These are phyloP conservation scores for Sporothrix euskadiensis DNA, from an alignment of 2,329 filamentous ascomycete genomes.

Conservation along the genomic window DNA sequence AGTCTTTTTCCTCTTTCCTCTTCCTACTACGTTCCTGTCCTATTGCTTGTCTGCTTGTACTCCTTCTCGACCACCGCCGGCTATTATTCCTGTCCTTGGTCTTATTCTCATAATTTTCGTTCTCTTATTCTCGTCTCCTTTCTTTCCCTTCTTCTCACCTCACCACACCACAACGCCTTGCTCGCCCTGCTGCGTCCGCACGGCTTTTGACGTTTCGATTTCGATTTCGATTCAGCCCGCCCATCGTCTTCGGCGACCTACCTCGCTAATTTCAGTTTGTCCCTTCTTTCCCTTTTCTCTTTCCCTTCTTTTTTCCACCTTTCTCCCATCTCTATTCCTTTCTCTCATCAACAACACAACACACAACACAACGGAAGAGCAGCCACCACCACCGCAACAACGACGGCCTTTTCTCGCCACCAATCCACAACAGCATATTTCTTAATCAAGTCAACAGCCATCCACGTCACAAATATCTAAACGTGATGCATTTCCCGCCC, in stretches of 20 bases:
- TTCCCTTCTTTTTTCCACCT: neutral
- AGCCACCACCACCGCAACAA: neutral
- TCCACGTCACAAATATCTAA: constrained; percentile 12
- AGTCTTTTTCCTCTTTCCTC: neutral
- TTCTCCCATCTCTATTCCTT: neutral
- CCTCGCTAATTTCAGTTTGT: constrained; percentile 6
- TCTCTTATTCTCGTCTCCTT: constrained; percentile 17
- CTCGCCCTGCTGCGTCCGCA: constrained; percentile 12
- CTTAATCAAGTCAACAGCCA: neutral
- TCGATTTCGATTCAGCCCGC: neutral
- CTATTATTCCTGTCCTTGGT: neutral
- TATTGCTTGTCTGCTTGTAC: neutral
- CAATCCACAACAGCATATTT: neutral
- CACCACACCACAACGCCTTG: constrained; percentile 1
- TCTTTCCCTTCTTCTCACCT: neutral
- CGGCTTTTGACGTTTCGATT: neutral
- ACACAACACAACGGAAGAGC: neutral
- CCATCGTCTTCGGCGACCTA: neutral
- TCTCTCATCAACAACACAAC: neutral
- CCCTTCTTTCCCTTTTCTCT: neutral
- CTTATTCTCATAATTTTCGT: constrained; percentile 17
- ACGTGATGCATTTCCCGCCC: constrained; percentile 22
- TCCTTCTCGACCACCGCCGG: neutral
- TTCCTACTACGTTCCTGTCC: neutral
- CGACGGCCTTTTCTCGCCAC: neutral